Conservation (phyloP, 1,139 yeast genomes). For the Hansenula sp. region DNA sequence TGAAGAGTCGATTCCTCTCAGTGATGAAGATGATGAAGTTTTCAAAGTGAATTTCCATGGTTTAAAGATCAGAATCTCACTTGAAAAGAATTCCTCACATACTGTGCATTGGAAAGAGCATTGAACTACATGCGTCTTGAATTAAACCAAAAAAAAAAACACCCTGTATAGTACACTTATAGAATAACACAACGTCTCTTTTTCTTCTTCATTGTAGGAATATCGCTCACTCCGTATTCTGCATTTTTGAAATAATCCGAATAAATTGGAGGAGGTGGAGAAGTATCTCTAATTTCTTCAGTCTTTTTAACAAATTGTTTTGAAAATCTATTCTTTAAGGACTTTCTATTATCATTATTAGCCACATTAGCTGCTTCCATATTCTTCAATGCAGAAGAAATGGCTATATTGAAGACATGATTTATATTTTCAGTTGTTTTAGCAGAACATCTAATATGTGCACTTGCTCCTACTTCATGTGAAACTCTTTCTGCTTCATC, state of each 20-base stretch:
- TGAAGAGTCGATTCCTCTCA: not conserved
- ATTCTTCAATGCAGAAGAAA: slow-evolving; percentile 17
- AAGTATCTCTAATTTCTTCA: not conserved
- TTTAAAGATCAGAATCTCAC: not conserved
- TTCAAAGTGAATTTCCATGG: slow-evolving; percentile 1
- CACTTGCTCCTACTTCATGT: slow-evolving; percentile 62
- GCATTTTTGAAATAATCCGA: slow-evolving; percentile 6
- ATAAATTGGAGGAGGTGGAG: slow-evolving; percentile 1
- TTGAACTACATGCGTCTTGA: not conserved
- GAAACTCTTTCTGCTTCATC: slow-evolving; percentile 56
- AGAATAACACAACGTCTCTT: slow-evolving; percentile 2
- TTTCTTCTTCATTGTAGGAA: not conserved
- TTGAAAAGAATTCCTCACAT: slow-evolving; percentile 1
- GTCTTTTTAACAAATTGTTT: slow-evolving; percentile 1
- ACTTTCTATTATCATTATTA: not conserved
- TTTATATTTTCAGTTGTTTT: slow-evolving; percentile 61
- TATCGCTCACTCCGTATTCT: slow-evolving; percentile 3
- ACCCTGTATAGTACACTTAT: not conserved
- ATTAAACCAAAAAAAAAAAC: too few relatives aligned
- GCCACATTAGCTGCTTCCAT: slow-evolving; percentile 1
- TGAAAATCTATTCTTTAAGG: slow-evolving; percentile 3
- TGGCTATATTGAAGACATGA: slow-evolving; percentile 54
- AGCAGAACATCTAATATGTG: slow-evolving; percentile 80
- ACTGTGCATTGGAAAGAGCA: not conserved
- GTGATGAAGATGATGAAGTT: not conserved